These are phyloP conservation scores for Themeda triandra DNA, from an alignment of 176 grass and related monocot genomes.

Conservation along the genomic window DNA sequence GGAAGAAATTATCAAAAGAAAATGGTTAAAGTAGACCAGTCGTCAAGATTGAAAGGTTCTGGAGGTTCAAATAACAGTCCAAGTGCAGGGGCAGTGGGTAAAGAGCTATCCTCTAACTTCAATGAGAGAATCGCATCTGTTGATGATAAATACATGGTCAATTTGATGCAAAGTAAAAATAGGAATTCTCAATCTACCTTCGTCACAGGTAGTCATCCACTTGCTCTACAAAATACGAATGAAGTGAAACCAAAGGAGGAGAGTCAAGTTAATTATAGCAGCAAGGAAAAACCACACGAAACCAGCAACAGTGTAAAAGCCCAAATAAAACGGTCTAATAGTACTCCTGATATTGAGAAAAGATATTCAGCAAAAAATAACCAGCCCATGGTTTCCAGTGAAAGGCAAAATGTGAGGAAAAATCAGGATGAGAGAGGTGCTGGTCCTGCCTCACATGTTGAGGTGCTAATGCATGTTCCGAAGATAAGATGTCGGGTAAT, in stretches of 20 bases:
- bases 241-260: slow-evolving; percentile 41
- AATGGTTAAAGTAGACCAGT: slow-evolving; percentile 51
- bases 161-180: slow-evolving; percentile 77
- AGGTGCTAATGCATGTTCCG: slow-evolving; percentile 53
- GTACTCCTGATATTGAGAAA: slow-evolving; percentile 86
- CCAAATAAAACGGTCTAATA: slow-evolving; percentile 82
- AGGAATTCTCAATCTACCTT: slow-evolving; percentile 49
- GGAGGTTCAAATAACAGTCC: slow-evolving; percentile 14
- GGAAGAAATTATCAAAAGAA: slow-evolving; percentile 98
- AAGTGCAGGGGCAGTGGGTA: slow-evolving; percentile 39
- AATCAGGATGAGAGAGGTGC: slow-evolving; percentile 41
- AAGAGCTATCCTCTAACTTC: slow-evolving; percentile 66
- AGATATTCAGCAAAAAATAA: slow-evolving; percentile 41
- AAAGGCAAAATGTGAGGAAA: slow-evolving; percentile 41
- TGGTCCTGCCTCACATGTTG: slow-evolving; percentile 44
- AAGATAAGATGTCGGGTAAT: slow-evolving; percentile 95
- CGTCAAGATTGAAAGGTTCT: slow-evolving; percentile 33
- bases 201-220: slow-evolving; percentile 39
- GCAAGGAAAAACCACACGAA: slow-evolving; percentile 40
- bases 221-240: slow-evolving; percentile 42
- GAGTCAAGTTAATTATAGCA: slow-evolving; percentile 25
- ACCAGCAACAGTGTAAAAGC: slow-evolving; percentile 29
- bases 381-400: slow-evolving; percentile 39
- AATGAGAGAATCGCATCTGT: slow-evolving; percentile 71
- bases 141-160: slow-evolving; percentile 96